Evolutionary conservation across 2,329 filamentous ascomycete genomes (phyloP), one percentile per base, ranked within the genome.

Genomic region (Apiospora koreana): DNA sequence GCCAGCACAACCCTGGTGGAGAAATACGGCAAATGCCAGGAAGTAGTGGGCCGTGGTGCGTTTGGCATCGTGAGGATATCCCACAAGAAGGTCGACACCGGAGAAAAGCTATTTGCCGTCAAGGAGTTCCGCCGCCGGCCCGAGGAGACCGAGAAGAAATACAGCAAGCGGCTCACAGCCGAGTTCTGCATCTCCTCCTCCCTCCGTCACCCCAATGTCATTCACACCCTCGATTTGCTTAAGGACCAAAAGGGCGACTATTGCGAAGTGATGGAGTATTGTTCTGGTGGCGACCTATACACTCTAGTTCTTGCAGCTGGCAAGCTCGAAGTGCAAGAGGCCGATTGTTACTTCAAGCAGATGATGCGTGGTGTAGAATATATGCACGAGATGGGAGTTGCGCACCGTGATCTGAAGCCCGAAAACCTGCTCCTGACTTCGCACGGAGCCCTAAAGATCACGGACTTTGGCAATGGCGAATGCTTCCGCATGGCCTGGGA

Each of bases 401-500:
- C 96, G 16, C 96, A 99, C 80, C 93, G 96, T 72, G 96, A 99
- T 77, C 84, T 99, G 64, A 99, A 99, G 82, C 96, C 96, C 0
- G 96, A 99, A 81, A 99, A 99, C 76, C 87, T 99, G 16, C 90
- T 99, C 0, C 87, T 99, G 69, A 99, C 96, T 4, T 96, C 93
- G 0, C 94, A 95, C 74, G 96, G 96, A 70, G 93, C 91, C 18
- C 89, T 99, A 75, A 99, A 99, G 79, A 99, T 99, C 74, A 98
- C 96, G 38, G 96, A 99, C 80, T 99, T 99, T 76, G 96, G 96
- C 73, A 99, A 99, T 77, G 96, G 96, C 77, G 96, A 99, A 82
- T 99, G 96, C 82, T 99, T 99, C 88, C 92, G 96, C 69, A 98
- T 98, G 95, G 96, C 96, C 2, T 99, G 96, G 96, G 96, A 99